A percentile compares a stretch with the other conserved stretches of the same genome.
These are phyloP conservation scores for Hypoxylon sp. DNA, from an alignment of 2,329 filamentous ascomycete species.

Conservation along the genomic window DNA sequence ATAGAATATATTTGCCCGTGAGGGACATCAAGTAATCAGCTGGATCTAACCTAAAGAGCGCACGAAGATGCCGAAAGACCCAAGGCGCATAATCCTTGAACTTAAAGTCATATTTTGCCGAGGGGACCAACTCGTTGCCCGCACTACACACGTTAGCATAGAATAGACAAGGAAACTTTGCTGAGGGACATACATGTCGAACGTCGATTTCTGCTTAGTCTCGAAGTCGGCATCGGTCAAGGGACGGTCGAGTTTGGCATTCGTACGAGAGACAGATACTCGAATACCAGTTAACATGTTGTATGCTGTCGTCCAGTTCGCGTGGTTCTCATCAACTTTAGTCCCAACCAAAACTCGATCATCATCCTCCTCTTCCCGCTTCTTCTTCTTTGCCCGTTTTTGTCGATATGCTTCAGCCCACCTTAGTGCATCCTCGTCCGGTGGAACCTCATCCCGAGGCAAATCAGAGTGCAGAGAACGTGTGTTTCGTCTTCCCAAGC, in stretches of 20 bases:
- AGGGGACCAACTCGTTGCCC: conserved; percentile 96
- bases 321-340: conserved; percentile 97
- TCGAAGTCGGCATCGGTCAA: conserved; percentile 93
- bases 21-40: conserved; percentile 98
- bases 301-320: conserved; percentile 98
- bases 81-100: conserved; percentile 99
- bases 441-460: conserved; percentile 84
- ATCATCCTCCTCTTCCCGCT: conserved; percentile 89
- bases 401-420: conserved; percentile 96
- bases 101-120: conserved; percentile 99
- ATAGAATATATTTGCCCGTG: conserved; percentile 98
- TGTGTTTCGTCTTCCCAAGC: conserved; percentile 83
- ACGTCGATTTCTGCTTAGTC: conserved; percentile 96
- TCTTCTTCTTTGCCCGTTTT: conserved; percentile 89
- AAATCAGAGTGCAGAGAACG: conserved; percentile 88
- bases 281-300: conserved; percentile 99
- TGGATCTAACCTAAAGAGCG: conserved; percentile 90
- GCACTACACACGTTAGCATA: conserved; percentile 71
- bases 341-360: conserved; percentile 95
- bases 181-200: conserved; percentile 83
- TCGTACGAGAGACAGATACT: conserved; percentile 94
- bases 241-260: conserved; percentile 94
- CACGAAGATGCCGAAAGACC: conserved; percentile 94
- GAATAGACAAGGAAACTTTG: neutral
- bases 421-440: conserved; percentile 89